phyloP scores from a whole-genome alignment of 306 rosid species.

The Corylus heterophylla region DNA sequence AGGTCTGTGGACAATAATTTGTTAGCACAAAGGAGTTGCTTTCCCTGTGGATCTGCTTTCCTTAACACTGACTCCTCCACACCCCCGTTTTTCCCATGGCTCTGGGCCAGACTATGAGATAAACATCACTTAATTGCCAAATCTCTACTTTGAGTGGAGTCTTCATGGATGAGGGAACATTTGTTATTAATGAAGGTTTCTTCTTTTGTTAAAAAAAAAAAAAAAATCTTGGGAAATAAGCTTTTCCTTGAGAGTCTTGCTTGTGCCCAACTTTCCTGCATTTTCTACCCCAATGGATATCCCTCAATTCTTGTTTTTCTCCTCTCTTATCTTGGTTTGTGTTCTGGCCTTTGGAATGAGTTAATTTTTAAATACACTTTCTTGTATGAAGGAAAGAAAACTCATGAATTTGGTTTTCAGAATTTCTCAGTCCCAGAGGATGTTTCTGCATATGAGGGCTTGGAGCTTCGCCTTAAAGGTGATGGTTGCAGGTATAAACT shows the following conservation, averaged over 20 bases:
- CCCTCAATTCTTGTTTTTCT: not conserved
- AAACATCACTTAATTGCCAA: not conserved
- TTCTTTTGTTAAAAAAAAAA: not conserved
- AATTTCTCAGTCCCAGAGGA: slow-evolving; percentile 81
- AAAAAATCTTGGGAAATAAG: not conserved
- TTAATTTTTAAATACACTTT: slow-evolving; percentile 14
- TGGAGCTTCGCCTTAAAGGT: slow-evolving; percentile 87
- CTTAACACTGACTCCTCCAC: not conserved
- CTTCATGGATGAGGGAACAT: not conserved
- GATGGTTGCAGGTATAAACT: slow-evolving; percentile 86
- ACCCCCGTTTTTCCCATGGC: not conserved
- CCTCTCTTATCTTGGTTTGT: not conserved
- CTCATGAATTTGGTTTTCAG: slow-evolving; percentile 44
- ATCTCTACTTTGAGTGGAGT: not conserved
- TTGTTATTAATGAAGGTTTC: not conserved
- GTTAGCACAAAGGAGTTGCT: not conserved
- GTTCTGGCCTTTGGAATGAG: not conserved
- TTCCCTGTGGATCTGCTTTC: not conserved
- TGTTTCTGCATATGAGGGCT: slow-evolving; percentile 89
- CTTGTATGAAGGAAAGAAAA: slow-evolving; percentile 6
- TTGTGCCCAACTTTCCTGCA: not conserved
- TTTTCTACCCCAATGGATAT: not conserved
- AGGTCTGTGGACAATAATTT: not conserved
- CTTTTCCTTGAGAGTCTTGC: not conserved
- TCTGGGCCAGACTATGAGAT: not conserved